Conservation (phyloP, 805 yeast species). For the Groenewaldozyma tartarivorans region DNA sequence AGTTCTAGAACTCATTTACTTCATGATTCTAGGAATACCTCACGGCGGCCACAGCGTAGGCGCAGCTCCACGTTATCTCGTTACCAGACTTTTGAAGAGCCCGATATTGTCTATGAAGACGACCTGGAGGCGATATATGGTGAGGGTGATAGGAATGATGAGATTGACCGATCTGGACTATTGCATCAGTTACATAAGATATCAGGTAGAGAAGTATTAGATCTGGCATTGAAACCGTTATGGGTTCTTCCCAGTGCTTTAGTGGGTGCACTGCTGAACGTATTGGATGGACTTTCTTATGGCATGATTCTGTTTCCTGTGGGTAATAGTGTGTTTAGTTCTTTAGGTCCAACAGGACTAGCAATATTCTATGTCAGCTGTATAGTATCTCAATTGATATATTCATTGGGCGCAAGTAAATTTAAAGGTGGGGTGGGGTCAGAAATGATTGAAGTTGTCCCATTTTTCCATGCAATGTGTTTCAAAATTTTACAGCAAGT, state of each 20-base stretch:
- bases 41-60: too few species aligned
- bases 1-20: not conserved
- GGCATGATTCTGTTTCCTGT: constrained; percentile 97
- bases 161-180: not conserved
- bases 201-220: not conserved
- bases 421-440: constrained; percentile 90
- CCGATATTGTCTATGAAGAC: not conserved
- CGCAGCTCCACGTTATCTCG: not conserved
- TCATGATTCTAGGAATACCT: too few species aligned
- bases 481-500: constrained; percentile 49
- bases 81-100: not conserved
- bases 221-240: constrained; percentile 28
- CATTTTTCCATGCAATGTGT: constrained; percentile 96
- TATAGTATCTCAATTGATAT: constrained; percentile 79
- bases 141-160: not conserved
- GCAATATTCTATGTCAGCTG: constrained; percentile 93
- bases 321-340: constrained; percentile 65
- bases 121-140: not conserved
- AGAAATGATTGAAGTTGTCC: constrained; percentile 98
- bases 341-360: constrained; percentile 78
- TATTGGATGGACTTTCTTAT: constrained; percentile 86
- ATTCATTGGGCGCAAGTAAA: constrained; percentile 83
- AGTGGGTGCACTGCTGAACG: constrained; percentile 74
- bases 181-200: constrained; percentile 3
- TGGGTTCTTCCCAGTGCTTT: constrained; percentile 69